A percentile compares a stretch with the other conserved stretches of the same genome.
Evolutionary conservation across 306 rosid species (phyloP).

Genomic region (Mucuna pruriens): DNA sequence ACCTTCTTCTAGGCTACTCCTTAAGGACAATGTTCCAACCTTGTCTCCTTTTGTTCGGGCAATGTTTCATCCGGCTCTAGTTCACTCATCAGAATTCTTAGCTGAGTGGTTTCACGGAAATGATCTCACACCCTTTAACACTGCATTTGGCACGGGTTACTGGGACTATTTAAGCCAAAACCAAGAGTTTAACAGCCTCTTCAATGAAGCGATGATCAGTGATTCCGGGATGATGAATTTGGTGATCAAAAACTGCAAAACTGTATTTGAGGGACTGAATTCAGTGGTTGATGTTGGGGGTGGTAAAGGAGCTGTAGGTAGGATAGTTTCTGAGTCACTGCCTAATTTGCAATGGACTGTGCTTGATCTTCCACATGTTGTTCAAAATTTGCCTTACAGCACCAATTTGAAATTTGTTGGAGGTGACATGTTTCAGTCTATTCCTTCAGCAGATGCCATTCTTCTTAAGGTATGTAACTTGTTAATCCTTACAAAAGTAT

Average conservation of each 20-base stretch:
- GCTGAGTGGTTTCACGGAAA: conserved; percentile 48
- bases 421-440: conserved; percentile 48
- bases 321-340: conserved; percentile 29
- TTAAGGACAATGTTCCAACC: conserved; percentile 33
- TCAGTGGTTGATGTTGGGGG: conserved; percentile 51
- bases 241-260: conserved; percentile 49
- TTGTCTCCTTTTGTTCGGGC: conserved; percentile 35
- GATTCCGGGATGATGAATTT: conserved; percentile 60
- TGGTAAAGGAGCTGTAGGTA: conserved; percentile 42
- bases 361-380: conserved; percentile 47
- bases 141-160: conserved; percentile 32
- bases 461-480: conserved; percentile 43
- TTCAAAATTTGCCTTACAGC: conserved; percentile 19
- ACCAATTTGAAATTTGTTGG: conserved; percentile 42
- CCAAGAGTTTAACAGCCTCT: conserved; percentile 28
- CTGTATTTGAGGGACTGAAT: conserved; percentile 52
- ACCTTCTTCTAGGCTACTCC: conserved; percentile 43
- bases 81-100: conserved; percentile 31
- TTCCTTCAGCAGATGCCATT: conserved; percentile 48
- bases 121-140: conserved; percentile 40
- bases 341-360: conserved; percentile 41
- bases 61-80: conserved; percentile 40
- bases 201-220: conserved; percentile 54
- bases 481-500: neutral
- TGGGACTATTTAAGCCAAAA: conserved; percentile 49